A percentile compares a stretch with the other conserved stretches of the same genome.
These are phyloP conservation scores for Fusarium euwallaceae DNA, from an alignment of 2,329 filamentous ascomycete species.

Conservation along the genomic window DNA sequence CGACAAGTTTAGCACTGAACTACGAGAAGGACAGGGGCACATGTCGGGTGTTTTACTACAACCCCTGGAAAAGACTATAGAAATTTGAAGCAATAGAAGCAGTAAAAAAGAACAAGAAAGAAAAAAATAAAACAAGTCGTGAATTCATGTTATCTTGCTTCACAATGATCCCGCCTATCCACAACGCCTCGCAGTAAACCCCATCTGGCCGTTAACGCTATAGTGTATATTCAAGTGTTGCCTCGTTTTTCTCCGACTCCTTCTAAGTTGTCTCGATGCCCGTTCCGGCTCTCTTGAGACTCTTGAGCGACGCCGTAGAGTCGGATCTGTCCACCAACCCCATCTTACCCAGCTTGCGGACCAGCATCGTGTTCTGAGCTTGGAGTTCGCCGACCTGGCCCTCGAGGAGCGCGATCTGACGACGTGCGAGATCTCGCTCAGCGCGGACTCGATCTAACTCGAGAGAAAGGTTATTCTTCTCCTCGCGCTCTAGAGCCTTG, in stretches of 20 bases:
- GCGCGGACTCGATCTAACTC: conserved; percentile 66
- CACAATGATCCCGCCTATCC: conserved; percentile 7
- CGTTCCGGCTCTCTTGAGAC: conserved; percentile 22
- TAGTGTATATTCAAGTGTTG: conserved; percentile 17
- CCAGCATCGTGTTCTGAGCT: conserved; percentile 70
- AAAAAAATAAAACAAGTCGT: conserved; percentile 16
- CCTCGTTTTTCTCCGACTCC: not conserved
- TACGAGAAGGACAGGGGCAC: conserved; percentile 25
- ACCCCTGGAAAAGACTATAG: conserved; percentile 18
- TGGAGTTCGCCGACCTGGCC: conserved; percentile 69
- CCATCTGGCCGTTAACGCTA: conserved; percentile 17
- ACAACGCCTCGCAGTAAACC: conserved; percentile 40
- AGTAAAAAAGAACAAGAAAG: not conserved
- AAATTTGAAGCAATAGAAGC: conserved; percentile 2
- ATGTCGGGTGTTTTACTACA: conserved; percentile 49
- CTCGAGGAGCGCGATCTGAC: conserved; percentile 68
- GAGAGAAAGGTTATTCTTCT: conserved; percentile 61
- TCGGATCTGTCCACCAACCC: conserved; percentile 53
- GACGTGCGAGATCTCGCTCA: conserved; percentile 65
- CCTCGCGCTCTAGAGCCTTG: conserved; percentile 68
- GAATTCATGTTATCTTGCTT: conserved; percentile 24
- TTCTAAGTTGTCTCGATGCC: conserved; percentile 12
- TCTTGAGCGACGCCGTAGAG: conserved; percentile 55
- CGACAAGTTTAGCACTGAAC: conserved; percentile 1
- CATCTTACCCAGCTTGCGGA: conserved; percentile 64